These are phyloP conservation scores for Colletotrichum magnum DNA, from an alignment of 2,329 filamentous ascomycete genomes.

Conservation along the genomic window DNA sequence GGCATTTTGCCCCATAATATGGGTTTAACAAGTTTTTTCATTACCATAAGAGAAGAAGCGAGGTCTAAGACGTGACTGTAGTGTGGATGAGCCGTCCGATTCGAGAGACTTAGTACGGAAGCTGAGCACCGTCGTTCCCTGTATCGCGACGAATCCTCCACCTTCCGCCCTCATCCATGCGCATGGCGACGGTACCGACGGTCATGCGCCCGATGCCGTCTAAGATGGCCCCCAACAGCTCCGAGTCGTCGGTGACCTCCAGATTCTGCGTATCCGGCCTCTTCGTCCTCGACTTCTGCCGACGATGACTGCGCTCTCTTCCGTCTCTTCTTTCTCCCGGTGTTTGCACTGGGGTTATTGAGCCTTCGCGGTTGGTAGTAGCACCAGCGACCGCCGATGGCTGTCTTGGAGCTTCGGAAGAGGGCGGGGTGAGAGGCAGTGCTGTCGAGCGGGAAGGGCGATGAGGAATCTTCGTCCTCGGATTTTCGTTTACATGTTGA, in stretches of 20 bases:
- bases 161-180: constrained; percentile 54
- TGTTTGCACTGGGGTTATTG: not conserved
- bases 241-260: constrained; percentile 45
- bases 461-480: not conserved
- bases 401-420: not conserved
- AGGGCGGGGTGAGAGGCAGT: not conserved
- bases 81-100: not conserved
- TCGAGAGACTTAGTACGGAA: not conserved
- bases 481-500: not conserved
- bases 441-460: constrained; percentile 6
- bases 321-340: not conserved
- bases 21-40: constrained; percentile 6
- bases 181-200: constrained; percentile 50
- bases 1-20: not conserved
- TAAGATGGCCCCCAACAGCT: constrained; percentile 52
- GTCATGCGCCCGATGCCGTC: constrained; percentile 52
- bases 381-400: not conserved
- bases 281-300: constrained; percentile 2
- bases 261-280: not conserved
- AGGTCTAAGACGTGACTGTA: not conserved
- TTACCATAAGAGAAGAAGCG: constrained; percentile 1
- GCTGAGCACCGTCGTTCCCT: constrained; percentile 6
- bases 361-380: not conserved
- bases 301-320: not conserved
- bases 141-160: constrained; percentile 53